Base-by-base conservation (phyloP, 179 eudicot species). In the Sideroxylon spinosum region DNA sequence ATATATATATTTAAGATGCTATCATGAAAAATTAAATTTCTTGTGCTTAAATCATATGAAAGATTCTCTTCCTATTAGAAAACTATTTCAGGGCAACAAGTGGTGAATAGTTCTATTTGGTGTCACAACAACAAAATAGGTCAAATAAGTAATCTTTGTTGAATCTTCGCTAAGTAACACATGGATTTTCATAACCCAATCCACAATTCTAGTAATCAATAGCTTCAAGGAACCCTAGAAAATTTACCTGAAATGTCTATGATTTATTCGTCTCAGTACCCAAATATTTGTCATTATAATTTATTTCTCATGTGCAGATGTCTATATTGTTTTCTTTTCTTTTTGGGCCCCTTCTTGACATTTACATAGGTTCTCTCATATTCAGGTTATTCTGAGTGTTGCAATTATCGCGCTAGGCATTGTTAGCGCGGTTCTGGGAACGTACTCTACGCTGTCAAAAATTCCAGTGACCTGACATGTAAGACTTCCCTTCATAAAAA, bases 341-440 rank as follows among this genome's bases (percentile, higher is more conserved):
- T 13, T n/a, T 20, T 60, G 9, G 7, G 9, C 8, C 11, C 17
- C 37, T 63, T 63, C 11, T 25, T 80, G 11, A 28, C 50, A 28
- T 20, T 37, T 20, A 0, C 6, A 12, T 44, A 7, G 60, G 19
- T 63, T 69, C 71, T 50, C 53, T 2, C 72, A 7, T 29, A 66
- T 68, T 77, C 87, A 92, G 95, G 81, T 85, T 50, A 66, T 82
- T 6, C 25, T 86, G 67, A 86, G 95, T 84, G 46, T 74, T 60
- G 68, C 81, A 23, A 82, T 88, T 37, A 78, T 91, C 19, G 89
- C 56, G 22, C 14, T 91, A 74, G 97, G 95, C 48, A 60, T 85
- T 23, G 23, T 87, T 22, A 53, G 89, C 49, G 97, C 86, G 20
- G 78, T 79, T 10, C 69, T 89, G 74, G 97, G 97, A 67, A 92